Conservation (phyloP, 2,329 filamentous ascomycete genomes). For the Pyrenochaeta sp. region DNA sequence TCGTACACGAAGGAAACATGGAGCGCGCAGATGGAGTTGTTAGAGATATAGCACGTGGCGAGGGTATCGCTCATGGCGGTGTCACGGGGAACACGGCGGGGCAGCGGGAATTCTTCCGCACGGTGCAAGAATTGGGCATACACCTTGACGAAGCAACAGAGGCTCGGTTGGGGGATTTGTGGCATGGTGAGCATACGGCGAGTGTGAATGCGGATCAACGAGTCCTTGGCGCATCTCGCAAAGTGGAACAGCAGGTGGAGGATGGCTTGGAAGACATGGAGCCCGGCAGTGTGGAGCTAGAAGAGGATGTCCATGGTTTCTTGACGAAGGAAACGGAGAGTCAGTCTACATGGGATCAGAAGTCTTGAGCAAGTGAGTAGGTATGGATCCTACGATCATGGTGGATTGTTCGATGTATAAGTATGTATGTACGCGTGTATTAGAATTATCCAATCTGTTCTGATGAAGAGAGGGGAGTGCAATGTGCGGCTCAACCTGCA, state of each 20-base stretch:
- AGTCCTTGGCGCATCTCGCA: no score
- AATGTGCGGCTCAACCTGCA: no score
- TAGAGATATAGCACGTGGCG: conserved; percentile 42
- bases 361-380: conserved; percentile 1
- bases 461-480: no score
- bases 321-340: conserved; percentile 15
- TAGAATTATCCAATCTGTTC: no score
- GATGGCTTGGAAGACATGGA: not conserved
- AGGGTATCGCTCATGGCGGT: conserved; percentile 37
- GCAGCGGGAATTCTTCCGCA: conserved; percentile 23
- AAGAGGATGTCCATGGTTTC: conserved; percentile 24
- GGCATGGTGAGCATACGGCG: not conserved
- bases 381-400: not conserved
- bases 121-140: conserved; percentile 18
- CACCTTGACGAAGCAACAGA: conserved; percentile 15
- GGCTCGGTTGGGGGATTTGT: conserved; percentile 19
- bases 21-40: conserved; percentile 46
- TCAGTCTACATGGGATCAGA: not conserved
- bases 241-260: not conserved
- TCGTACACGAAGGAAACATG: conserved; percentile 47
- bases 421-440: no score
- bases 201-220: conserved; percentile 1
- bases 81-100: conserved; percentile 20
- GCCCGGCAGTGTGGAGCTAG: conserved; percentile 1
- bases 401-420: no score